phyloP scores from a whole-genome alignment of 805 yeast genomes.

The Cyberlindnera mrakii region DNA sequence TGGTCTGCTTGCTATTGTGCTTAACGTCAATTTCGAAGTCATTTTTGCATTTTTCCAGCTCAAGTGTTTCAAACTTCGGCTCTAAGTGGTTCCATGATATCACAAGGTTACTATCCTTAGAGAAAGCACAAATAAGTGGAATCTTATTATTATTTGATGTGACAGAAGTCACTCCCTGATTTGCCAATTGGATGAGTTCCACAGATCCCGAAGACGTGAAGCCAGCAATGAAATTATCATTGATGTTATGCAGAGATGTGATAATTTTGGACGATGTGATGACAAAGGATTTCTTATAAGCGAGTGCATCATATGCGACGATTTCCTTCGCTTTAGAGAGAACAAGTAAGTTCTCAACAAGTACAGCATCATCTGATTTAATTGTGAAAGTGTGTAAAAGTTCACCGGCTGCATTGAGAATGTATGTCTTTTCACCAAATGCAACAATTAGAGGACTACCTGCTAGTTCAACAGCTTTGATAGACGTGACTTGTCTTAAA shows the following conservation, averaged over 20 bases:
- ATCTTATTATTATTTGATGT: conserved; percentile 21
- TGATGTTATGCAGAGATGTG: background rate
- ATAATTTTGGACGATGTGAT: background rate
- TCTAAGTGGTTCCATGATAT: conserved; percentile 35
- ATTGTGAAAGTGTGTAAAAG: background rate
- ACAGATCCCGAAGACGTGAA: conserved; percentile 28
- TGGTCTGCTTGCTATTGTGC: conserved; percentile 2
- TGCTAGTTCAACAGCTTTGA: background rate
- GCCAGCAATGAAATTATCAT: conserved; percentile 11
- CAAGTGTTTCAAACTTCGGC: conserved; percentile 29
- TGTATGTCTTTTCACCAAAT: background rate
- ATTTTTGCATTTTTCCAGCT: conserved; percentile 16
- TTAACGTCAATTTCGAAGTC: conserved; percentile 24
- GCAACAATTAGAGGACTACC: background rate
- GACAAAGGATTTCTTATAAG: background rate
- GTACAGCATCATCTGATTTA: conserved; percentile 1
- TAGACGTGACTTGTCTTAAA: conserved; percentile 3
- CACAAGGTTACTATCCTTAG: conserved; percentile 16
- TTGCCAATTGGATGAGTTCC: conserved; percentile 11
- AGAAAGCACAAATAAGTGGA: conserved; percentile 22
- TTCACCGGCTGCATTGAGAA: background rate
- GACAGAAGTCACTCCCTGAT: background rate
- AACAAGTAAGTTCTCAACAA: conserved; percentile 4
- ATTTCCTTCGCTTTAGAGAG: background rate
- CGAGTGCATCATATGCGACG: background rate